Evolutionary conservation across 1,284 basidiomycete genomes (phyloP), one percentile per base, ranked within the genome.

Genomic region (Rhodotorula mucilaginosa): DNA sequence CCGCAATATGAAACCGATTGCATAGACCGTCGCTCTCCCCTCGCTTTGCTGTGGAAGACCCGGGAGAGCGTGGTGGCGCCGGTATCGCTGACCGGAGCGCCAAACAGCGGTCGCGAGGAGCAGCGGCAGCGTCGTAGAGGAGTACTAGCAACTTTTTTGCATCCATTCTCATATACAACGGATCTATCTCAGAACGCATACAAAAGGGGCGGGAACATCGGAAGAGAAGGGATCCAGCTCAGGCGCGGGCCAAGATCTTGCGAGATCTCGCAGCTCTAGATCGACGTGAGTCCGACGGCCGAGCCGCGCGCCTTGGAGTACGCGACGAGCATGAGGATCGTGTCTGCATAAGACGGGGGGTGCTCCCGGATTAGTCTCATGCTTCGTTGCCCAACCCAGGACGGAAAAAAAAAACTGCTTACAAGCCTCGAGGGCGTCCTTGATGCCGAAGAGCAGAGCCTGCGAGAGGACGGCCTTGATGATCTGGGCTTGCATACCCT

Each of bases 401-500:
- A 15, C 2, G 15, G n/a, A 31, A n/a, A 4, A 21, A 10, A 34
- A 19, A 13, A n/a, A 71, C 34, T 3, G 66, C 72, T 65, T 58
- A 73, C 71, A 74, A 54, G 73, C 75, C 66, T 79, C 78, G 49
- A 79, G 69, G 13, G 64, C 67, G 61, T 79, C 78, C 58, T 79
- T 79, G 74, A 79, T 76, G 29, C 78, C 78, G 61, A 79, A 79
- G 58, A 79, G 66, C 26, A 79, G 65, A 5, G 78, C 92, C 81
- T 94, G 91, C 7, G 90, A 89, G 23, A 94, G 81, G 29, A 94
- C 91, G 0, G 93, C 93, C 81, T 95, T 95, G 69, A 87, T 87
- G 72, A 94, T 92, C 80, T 95, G 92, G 16, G 92, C 91, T 79
- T 89, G 85, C 92, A 94, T 93, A 10, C 96, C 96, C 88, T 83